Evolutionary conservation across 2,329 filamentous ascomycete species (phyloP), one percentile per base, ranked within the genome.

Genomic region (Drechslera avenae): DNA sequence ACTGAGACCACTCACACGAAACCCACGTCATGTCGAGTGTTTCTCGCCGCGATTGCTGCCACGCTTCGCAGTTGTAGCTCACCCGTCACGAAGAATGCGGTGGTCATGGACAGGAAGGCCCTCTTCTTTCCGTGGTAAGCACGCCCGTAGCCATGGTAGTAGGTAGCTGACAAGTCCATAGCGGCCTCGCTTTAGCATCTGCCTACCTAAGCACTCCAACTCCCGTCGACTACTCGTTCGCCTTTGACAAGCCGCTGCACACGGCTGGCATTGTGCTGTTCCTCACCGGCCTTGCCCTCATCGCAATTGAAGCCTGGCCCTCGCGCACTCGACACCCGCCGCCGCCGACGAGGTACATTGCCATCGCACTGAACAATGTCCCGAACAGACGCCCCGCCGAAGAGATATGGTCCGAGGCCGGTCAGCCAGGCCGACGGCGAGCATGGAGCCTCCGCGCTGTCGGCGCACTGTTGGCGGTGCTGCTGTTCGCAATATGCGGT

Each of bases 191-290:
- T 50, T 54, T 68, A 62, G 67, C 66, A 57, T 63, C 64, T 36
- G 57, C 55, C 23, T 72, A 73, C 54, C 59, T 73, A 52, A 62
- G 64, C 42, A 65, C 65, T 39, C 56, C 64, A 21, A 54, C 67
- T 19, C 62, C 62, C 54, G 33, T 62, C 52, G 59, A 67, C 36
- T 63, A 68, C 43, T 72, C 70, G 10, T 72, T 73, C 46, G 69
- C 69, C 47, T 54, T 73, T 45, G 68, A 73, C 54, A 69, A 71
- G 49, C 70, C 71, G 35, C 59, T 73, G 43, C 71, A 73, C 54
- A 68, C 69, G 4, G 46, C 57, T 49, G 64, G 55, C 46, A 42
- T 66, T n/a, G 59, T 73, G 16, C 49, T 73, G 55, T 56, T 71
- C 46, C 52, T 72, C 17, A 67, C 64, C 19, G 70, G 71, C 21